A percentile compares a stretch with the other conserved stretches of the same genome.
Evolutionary conservation across 345 rosid species (phyloP).

Genomic region (Lepidium africanum): DNA sequence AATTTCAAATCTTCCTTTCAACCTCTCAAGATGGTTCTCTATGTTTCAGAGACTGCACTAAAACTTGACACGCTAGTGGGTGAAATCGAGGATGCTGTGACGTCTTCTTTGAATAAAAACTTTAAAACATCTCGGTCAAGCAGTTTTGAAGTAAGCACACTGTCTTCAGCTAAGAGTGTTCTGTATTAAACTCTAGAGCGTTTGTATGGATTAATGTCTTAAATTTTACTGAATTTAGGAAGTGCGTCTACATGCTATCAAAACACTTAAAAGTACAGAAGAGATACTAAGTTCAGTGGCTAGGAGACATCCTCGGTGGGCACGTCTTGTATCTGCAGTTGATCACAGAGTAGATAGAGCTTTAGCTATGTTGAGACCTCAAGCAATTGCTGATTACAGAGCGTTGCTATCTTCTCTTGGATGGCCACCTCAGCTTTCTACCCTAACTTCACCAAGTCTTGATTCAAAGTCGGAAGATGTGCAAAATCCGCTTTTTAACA

Average conservation of each 20-base stretch:
- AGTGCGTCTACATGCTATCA: conserved; percentile 46
- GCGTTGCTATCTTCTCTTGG: conserved; percentile 72
- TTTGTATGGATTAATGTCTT: not conserved
- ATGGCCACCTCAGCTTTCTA: conserved; percentile 89
- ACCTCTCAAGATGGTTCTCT: not conserved
- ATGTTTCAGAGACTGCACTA: conserved; percentile 73
- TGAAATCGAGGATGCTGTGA: conserved; percentile 87
- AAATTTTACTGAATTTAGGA: conserved; percentile 38
- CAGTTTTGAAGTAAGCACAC: conserved; percentile 54
- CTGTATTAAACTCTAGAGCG: not conserved
- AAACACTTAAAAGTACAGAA: conserved; percentile 54
- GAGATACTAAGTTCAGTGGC: conserved; percentile 55
- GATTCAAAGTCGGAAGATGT: conserved; percentile 45
- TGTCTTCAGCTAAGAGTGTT: not conserved
- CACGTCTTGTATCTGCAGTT: conserved; percentile 66
- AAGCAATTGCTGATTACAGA: conserved; percentile 82
- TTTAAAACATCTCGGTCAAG: conserved; percentile 36
- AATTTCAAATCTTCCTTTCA: not conserved
- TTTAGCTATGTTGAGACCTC: conserved; percentile 83
- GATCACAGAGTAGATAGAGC: conserved; percentile 92
- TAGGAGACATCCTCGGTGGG: conserved; percentile 68
- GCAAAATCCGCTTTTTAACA: conserved; percentile 65
- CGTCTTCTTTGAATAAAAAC: conserved; percentile 59
- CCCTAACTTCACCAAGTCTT: conserved; percentile 41
- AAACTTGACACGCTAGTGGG: conserved; percentile 79